Conservation (phyloP, 768 basidiomycete genomes). For the Coprinellus micaceus region DNA sequence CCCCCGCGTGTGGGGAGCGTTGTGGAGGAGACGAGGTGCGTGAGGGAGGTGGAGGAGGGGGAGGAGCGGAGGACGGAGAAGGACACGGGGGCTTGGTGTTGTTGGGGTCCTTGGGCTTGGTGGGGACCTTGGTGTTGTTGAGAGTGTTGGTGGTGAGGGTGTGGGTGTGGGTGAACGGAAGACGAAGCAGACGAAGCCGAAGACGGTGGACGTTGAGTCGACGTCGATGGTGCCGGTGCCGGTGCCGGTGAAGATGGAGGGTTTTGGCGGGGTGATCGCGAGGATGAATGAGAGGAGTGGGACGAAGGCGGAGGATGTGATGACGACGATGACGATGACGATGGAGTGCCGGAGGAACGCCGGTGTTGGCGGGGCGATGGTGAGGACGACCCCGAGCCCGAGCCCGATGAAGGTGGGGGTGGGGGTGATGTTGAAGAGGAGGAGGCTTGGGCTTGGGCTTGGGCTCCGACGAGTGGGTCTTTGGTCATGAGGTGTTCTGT, state of each 20-base stretch:
- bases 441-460: neutral
- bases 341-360: neutral
- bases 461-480: neutral
- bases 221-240: slow-evolving; percentile 6
- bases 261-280: neutral
- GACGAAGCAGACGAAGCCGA: too few species aligned
- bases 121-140: too few species aligned
- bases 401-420: neutral
- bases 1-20: slow-evolving; percentile 31
- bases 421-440: neutral
- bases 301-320: neutral
- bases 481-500: slow-evolving; percentile 18
- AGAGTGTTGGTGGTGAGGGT: too few species aligned
- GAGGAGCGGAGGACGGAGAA: slow-evolving; percentile 46
- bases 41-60: slow-evolving; percentile 37
- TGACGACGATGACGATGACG: neutral
- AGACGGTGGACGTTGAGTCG: too few species aligned
- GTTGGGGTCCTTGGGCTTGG: too few species aligned
- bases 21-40: slow-evolving; percentile 42
- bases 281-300: neutral
- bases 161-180: too few species aligned
- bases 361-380: neutral
- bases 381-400: neutral
- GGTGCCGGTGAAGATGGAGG: neutral
- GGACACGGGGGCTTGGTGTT: too few species aligned